Base-by-base conservation (phyloP, 257 asterid species). In the Leptodermis oblonga region DNA sequence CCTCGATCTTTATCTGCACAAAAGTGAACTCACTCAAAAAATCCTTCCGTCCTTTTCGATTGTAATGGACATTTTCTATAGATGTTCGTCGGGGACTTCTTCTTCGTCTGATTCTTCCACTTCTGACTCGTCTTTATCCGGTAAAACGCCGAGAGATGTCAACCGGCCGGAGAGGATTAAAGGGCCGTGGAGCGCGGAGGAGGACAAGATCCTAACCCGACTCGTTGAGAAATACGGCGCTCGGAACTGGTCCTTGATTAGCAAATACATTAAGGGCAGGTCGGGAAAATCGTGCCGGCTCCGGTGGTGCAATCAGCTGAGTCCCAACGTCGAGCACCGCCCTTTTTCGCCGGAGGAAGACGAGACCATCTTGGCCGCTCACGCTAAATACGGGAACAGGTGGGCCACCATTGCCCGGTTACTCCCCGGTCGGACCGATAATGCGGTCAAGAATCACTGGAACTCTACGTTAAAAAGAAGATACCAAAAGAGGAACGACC, bases 141-240 rank as follows among this genome's bases (percentile, higher is more conserved):
- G 81, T 1, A 81, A 74, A 42, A 72, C 49, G 0, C 72, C 54
- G 0, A 49, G 71, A 20, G 64, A 76, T 58, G 59, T 17, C 2
- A 70, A 66, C 58, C 72, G 73, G 65, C 60, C 81, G 0, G 91
- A 85, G 65, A 80, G 85, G 34, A 86, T 90, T 4, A 90, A 82
- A 34, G 96, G 97, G 3, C 96, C 97, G 4, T 90, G 97, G 97
- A 88, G 97, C 70, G 92, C 96, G 2, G 97, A 90, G 76, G 97
- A 90, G 64, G 97, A 90, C 73, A 70, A 71, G 87, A 85, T 90
- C 79, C 77, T 90, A 65, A 85, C 94, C 69, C 83, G 83, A 0
- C 80, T 90, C 11, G 95, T 90, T 3, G 97, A 86, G 18, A 81
- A 88, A 3, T 79, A 83, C 73, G 96, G 97, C 22, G 73, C 97